These are phyloP conservation scores for Lachancea nothofagi DNA, from an alignment of 805 yeast genomes.

Conservation along the genomic window DNA sequence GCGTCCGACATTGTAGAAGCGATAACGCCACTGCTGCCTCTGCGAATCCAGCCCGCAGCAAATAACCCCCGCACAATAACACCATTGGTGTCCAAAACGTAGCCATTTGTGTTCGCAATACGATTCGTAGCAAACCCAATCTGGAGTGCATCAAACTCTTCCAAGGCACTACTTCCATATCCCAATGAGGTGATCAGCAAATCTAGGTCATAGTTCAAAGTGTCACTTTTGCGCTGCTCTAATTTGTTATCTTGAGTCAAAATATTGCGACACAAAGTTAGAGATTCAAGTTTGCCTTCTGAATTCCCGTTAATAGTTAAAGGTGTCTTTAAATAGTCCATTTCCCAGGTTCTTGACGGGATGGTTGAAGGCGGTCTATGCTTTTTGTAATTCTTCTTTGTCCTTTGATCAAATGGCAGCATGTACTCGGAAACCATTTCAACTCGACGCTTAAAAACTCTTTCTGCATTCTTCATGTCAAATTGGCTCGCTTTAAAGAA, in stretches of 20 bases:
- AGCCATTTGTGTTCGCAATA: conserved; percentile 43
- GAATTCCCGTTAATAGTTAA: conserved; percentile 38
- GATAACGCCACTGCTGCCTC: conserved; percentile 84
- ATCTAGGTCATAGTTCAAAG: conserved; percentile 43
- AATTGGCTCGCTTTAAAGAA: conserved; percentile 29
- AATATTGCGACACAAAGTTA: conserved; percentile 17
- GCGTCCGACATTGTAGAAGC: conserved; percentile 87
- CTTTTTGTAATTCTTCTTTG: conserved; percentile 27
- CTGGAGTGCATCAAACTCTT: conserved; percentile 48
- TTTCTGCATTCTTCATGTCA: conserved; percentile 30
- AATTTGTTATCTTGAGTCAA: conserved; percentile 23
- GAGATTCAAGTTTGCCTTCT: conserved; percentile 35
- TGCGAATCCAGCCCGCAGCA: conserved; percentile 86
- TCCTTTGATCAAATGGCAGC: conserved; percentile 31
- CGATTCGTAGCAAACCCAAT: conserved; percentile 48
- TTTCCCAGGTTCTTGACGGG: conserved; percentile 46
- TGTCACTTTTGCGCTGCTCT: conserved; percentile 20
- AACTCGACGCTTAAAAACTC: conserved; percentile 61
- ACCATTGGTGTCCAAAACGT: conserved; percentile 32
- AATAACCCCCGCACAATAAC: conserved; percentile 48
- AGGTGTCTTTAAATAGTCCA: conserved; percentile 70
- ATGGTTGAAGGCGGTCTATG: conserved; percentile 13
- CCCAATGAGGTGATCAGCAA: conserved; percentile 79
- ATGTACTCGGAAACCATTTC: conserved; percentile 54
- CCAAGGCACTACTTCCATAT: conserved; percentile 61